Evolutionary conservation across 2,329 filamentous ascomycete species (phyloP).

Genomic region (Paecilomyces sp.): DNA sequence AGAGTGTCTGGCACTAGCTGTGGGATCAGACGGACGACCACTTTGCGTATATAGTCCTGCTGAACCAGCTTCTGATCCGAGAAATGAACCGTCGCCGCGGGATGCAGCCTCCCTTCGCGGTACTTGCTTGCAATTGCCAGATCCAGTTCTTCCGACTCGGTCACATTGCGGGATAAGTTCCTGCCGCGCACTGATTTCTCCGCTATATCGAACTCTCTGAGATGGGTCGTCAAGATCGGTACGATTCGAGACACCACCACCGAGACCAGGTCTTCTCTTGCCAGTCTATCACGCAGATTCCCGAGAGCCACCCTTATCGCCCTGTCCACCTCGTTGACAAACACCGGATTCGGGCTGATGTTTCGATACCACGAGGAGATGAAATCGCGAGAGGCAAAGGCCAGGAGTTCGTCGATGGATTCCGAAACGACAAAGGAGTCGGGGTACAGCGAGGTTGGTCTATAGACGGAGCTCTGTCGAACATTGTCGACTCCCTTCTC

Average conservation of each 20-base stretch:
- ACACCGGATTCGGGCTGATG: constrained; percentile 74
- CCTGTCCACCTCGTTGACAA: constrained; percentile 80
- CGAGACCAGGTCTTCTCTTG: constrained; percentile 75
- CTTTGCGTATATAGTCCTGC: constrained; percentile 76
- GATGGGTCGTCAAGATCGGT: constrained; percentile 79
- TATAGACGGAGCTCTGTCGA: constrained; percentile 59
- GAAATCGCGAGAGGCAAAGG: constrained; percentile 73
- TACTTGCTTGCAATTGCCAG: constrained; percentile 94
- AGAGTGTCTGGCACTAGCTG: constrained; percentile 66
- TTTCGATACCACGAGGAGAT: constrained; percentile 80
- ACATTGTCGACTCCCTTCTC: constrained; percentile 60
- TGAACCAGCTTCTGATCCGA: constrained; percentile 78
- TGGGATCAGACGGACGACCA: constrained; percentile 67
- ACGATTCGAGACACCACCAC: constrained; percentile 74
- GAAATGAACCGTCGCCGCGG: constrained; percentile 74
- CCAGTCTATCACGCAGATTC: constrained; percentile 63
- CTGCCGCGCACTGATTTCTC: constrained; percentile 80
- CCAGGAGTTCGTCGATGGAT: constrained; percentile 71
- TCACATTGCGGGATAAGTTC: constrained; percentile 81
- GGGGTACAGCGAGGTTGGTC: constrained; percentile 63
- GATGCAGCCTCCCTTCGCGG: constrained; percentile 77
- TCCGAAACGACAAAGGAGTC: constrained; percentile 70
- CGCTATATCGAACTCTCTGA: constrained; percentile 85
- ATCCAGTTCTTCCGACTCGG: constrained; percentile 93
- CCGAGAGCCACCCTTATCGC: constrained; percentile 66